phyloP scores from a whole-genome alignment of 306 rosid genomes.

The cucumber (Cucumis sativus) region DNA sequence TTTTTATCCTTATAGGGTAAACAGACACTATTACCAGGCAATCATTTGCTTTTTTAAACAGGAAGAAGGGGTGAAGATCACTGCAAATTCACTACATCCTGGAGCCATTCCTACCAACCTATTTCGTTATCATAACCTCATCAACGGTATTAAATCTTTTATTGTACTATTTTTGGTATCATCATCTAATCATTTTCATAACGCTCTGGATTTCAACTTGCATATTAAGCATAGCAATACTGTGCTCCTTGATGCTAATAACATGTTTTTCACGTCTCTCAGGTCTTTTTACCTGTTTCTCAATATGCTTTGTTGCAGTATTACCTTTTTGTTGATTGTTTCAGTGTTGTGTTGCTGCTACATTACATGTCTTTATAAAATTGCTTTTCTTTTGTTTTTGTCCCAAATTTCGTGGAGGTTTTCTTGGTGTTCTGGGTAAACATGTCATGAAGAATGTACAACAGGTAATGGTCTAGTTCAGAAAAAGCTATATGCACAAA shows the following conservation, averaged over 20 bases:
- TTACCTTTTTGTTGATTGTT: background rate
- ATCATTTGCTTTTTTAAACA: background rate
- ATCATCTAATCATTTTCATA: background rate
- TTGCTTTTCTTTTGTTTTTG: background rate
- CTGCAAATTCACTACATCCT: slow-evolving; percentile 29
- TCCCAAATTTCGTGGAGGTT: background rate
- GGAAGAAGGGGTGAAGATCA: slow-evolving; percentile 21
- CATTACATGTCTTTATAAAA: background rate
- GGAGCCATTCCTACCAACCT: slow-evolving; percentile 24
- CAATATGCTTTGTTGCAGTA: background rate
- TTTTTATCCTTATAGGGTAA: background rate
- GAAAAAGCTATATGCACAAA: background rate
- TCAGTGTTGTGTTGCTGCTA: background rate
- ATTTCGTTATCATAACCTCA: slow-evolving; percentile 14
- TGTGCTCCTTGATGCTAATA: background rate
- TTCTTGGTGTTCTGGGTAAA: slow-evolving; percentile 21
- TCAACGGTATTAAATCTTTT: slow-evolving; percentile 25
- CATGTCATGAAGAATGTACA: slow-evolving; percentile 7
- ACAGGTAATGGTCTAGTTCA: slow-evolving; percentile 3
- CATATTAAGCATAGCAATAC: background rate
- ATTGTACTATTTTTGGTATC: background rate
- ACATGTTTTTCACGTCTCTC: background rate
- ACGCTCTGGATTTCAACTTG: background rate
- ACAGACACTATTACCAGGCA: background rate
- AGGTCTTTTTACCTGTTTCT: background rate